Evolutionary conservation across 2,329 filamentous ascomycete species (phyloP).

Genomic region (Penicillium sp.): DNA sequence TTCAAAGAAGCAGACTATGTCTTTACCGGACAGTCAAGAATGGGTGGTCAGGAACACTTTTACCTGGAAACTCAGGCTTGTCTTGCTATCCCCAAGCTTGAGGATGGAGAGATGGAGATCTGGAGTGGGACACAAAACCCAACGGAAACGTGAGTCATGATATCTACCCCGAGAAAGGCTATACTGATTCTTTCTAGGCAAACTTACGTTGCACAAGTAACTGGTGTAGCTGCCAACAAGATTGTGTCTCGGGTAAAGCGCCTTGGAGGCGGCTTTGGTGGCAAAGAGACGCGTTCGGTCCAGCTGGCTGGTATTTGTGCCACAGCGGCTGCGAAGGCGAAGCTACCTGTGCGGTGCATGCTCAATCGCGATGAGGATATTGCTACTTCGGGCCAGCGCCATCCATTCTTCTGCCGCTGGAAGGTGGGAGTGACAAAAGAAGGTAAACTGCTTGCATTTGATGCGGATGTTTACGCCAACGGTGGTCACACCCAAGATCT

Average conservation of each 20-base stretch:
- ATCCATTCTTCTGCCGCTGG: constrained; percentile 84
- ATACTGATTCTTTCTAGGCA: constrained; percentile 53
- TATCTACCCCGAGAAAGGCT: too few species aligned
- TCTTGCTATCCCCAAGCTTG: constrained; percentile 74
- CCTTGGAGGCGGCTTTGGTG: constrained; percentile 87
- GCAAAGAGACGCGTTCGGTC: constrained; percentile 83
- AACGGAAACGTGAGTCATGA: constrained; percentile 63
- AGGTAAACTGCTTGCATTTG: constrained; percentile 83
- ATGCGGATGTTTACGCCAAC: constrained; percentile 85
- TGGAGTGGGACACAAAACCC: constrained; percentile 90
- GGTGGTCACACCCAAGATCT: constrained; percentile 68
- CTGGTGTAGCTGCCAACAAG: constrained; percentile 77
- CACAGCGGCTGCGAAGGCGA: constrained; percentile 74
- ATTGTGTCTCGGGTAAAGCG: constrained; percentile 83
- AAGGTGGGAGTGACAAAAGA: constrained; percentile 96
- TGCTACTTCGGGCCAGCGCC: constrained; percentile 77
- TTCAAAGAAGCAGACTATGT: constrained; percentile 73
- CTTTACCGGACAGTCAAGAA: constrained; percentile 71
- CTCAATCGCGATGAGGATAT: constrained; percentile 95
- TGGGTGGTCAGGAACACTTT: constrained; percentile 96
- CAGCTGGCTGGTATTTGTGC: constrained; percentile 77
- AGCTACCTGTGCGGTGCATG: constrained; percentile 83
- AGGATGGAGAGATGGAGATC: constrained; percentile 92
- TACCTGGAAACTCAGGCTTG: constrained; percentile 90
- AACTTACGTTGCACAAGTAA: constrained; percentile 74